Conservation (phyloP, 495 filamentous ascomycete genomes). For the Penicillium goetzii region DNA sequence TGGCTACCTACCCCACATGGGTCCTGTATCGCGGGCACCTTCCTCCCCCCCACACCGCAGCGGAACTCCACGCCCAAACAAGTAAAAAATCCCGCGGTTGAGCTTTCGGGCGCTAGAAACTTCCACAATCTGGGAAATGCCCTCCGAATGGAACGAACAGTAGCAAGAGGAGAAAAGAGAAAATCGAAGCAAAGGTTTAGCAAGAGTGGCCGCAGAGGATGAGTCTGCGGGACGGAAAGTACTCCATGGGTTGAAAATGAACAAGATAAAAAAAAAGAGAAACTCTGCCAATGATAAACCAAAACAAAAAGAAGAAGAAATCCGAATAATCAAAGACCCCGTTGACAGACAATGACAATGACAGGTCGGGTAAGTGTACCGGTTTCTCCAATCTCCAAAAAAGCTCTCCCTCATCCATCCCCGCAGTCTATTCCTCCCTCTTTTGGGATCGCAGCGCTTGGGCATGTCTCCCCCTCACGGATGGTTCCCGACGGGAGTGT, state of each 20-base stretch:
- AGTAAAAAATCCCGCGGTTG: constrained; percentile 23
- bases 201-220: neutral
- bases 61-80: constrained; percentile 21
- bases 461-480: neutral
- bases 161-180: neutral
- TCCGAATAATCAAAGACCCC: neutral
- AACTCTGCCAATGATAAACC: neutral
- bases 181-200: neutral
- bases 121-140: neutral
- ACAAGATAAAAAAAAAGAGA: neutral
- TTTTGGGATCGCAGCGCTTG: neutral
- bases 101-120: neutral
- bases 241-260: neutral
- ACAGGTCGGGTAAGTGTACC: neutral
- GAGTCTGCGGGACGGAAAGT: neutral
- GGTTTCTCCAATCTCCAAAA: neutral
- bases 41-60: constrained; percentile 5
- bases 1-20: neutral
- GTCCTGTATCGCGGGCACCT: neutral
- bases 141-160: neutral
- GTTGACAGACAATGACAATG: neutral
- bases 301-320: neutral
- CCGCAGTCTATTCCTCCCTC: neutral
- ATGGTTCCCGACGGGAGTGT: neutral
- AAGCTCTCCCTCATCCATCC: neutral